Evolutionary conservation across 2,329 filamentous ascomycete genomes (phyloP).

Genomic region (Fusarium veterinarium): DNA sequence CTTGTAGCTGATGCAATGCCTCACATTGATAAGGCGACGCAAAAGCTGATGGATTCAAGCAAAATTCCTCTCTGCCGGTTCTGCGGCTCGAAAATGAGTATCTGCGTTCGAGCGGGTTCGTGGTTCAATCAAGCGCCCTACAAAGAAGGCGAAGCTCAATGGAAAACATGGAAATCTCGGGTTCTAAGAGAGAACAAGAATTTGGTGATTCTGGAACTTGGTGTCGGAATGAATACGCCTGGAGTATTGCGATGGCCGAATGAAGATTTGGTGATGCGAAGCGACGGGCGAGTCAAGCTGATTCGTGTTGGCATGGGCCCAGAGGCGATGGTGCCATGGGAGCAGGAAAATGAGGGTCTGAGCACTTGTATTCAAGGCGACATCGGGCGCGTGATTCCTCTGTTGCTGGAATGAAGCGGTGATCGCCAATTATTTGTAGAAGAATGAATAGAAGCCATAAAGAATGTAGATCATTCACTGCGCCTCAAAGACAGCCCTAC

Average conservation of each 20-base stretch:
- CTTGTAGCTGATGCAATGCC: conserved; percentile 13
- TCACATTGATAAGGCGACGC: conserved; percentile 19
- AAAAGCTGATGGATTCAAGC: conserved; percentile 18
- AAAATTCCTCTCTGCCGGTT: conserved; percentile 32
- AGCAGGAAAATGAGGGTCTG: conserved; percentile 30
- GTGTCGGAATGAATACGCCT: conserved; percentile 40
- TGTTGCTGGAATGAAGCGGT: not conserved
- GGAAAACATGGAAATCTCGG: conserved; percentile 21
- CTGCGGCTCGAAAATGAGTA: conserved; percentile 38
- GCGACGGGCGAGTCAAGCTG: conserved; percentile 26
- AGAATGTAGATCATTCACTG: not conserved
- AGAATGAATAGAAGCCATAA: not conserved
- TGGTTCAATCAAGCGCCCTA: conserved; percentile 39
- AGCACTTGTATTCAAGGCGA: conserved; percentile 40
- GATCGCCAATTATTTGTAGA: not conserved
- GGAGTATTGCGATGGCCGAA: conserved; percentile 41
- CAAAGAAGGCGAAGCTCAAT: conserved; percentile 12
- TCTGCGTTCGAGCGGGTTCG: conserved; percentile 34
- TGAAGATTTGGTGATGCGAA: conserved; percentile 30
- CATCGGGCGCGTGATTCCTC: conserved; percentile 1
- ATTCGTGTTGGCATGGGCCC: conserved; percentile 33
- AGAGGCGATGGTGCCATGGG: conserved; percentile 37
- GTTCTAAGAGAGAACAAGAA: conserved; percentile 20
- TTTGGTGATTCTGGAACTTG: conserved; percentile 37
- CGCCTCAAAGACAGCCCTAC: not conserved